Evolutionary conservation across 331 rosid genomes (phyloP).

Genomic region (Erythrophleum ivorense): DNA sequence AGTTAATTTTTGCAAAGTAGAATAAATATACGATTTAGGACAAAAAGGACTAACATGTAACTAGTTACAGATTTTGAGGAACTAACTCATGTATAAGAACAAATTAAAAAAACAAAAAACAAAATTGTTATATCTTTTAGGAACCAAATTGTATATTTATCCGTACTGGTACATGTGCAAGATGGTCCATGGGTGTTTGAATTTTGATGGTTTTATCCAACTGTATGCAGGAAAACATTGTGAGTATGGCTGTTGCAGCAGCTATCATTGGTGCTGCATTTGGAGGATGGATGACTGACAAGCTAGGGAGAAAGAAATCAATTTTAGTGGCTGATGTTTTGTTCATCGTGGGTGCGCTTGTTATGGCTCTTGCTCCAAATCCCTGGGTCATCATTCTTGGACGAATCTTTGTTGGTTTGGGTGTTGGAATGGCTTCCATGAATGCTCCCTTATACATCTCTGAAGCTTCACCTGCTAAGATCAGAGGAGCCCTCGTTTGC

Average conservation of each 20-base stretch:
- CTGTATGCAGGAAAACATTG: slow-evolving; percentile 70
- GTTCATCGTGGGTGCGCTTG: slow-evolving; percentile 61
- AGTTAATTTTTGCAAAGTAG: too few relatives aligned
- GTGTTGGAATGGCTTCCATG: slow-evolving; percentile 95
- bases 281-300: slow-evolving; percentile 83
- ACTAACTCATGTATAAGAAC: background rate
- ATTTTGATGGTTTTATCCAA: background rate
- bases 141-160: background rate
- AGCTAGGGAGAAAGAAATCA: slow-evolving; percentile 63
- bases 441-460: slow-evolving; percentile 83
- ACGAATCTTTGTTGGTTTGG: slow-evolving; percentile 76
- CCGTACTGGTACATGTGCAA: background rate
- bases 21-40: background rate
- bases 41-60: background rate
- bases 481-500: slow-evolving; percentile 48
- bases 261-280: slow-evolving; percentile 82
- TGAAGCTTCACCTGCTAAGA: slow-evolving; percentile 73
- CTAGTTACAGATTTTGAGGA: background rate
- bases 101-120: background rate
- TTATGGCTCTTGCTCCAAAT: slow-evolving; percentile 65
- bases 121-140: background rate
- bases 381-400: slow-evolving; percentile 74
- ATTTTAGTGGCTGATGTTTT: slow-evolving; percentile 62
- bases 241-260: slow-evolving; percentile 86
- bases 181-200: too few relatives aligned